Evolutionary conservation across 2,329 filamentous ascomycete species (phyloP).

Genomic region (Fusarium humuli): DNA sequence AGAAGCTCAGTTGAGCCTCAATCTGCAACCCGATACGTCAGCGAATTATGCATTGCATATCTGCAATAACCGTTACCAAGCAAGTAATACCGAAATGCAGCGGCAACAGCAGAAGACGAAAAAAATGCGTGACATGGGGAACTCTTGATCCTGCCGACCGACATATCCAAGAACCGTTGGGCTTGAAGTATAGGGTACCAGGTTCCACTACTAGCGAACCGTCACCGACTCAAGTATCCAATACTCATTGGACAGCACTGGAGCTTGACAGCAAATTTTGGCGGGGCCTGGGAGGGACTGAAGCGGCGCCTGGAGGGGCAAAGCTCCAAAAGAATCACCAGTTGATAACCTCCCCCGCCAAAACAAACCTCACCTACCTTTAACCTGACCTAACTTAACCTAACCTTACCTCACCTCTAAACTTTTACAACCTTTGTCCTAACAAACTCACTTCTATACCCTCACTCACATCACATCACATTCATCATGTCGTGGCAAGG

Average conservation of each 20-base stretch:
- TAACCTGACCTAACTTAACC: neutral
- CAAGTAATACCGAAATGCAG: slow-evolving; percentile 14
- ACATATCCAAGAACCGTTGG: slow-evolving; percentile 21
- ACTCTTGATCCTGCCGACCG: slow-evolving; percentile 37
- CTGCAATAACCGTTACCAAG: slow-evolving; percentile 20
- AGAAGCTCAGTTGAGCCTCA: neutral
- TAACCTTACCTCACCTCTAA: neutral
- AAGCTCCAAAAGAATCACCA: slow-evolving; percentile 42
- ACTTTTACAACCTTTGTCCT: slow-evolving; percentile 28
- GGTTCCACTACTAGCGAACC: neutral
- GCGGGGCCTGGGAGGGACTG: slow-evolving; percentile 39
- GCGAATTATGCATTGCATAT: slow-evolving; percentile 4
- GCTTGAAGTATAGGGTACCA: slow-evolving; percentile 27
- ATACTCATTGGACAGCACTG: slow-evolving; percentile 31
- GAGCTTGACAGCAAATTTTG: slow-evolving; percentile 37
- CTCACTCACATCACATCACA: slow-evolving; percentile 28
- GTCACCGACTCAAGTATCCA: slow-evolving; percentile 20
- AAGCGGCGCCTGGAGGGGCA: slow-evolving; percentile 39
- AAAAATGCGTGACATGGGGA: slow-evolving; percentile 40
- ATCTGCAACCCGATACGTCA: neutral
- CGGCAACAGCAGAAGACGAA: neutral
- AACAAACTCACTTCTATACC: slow-evolving; percentile 20
- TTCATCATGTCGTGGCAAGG: slow-evolving; percentile 80
- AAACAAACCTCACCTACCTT: slow-evolving; percentile 25
- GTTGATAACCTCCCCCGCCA: slow-evolving; percentile 38